Percentiles rank a stretch among this genome's conserved stretches.
Conservation (phyloP, 2,329 filamentous ascomycete genomes). For the Alternaria sp. region DNA sequence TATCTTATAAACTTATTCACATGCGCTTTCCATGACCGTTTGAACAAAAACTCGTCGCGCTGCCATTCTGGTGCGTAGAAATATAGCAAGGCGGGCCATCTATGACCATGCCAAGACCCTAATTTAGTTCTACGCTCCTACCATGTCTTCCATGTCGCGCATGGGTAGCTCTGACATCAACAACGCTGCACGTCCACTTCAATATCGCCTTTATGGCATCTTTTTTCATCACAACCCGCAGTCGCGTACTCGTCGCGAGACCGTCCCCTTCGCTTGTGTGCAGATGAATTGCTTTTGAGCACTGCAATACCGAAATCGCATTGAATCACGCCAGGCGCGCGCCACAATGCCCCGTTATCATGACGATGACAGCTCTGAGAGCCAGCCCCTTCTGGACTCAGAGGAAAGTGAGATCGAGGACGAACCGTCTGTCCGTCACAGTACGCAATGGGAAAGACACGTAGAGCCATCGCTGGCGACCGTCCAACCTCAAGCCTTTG, state of each 20-base stretch:
- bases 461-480: slow-evolving; percentile 48
- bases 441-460: slow-evolving; percentile 44
- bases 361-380: slow-evolving; percentile 29
- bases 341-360: slow-evolving; percentile 15
- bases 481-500: slow-evolving; percentile 46
- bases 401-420: slow-evolving; percentile 29
- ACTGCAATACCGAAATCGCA: slow-evolving; percentile 15
- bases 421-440: slow-evolving; percentile 27
- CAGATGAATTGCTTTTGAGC: slow-evolving; percentile 1
- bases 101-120: slow-evolving; percentile 7
- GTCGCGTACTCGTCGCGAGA: slow-evolving; percentile 2
- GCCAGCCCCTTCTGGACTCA: slow-evolving; percentile 31
- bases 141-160: slow-evolving; percentile 4
- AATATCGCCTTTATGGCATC: slow-evolving; percentile 22
- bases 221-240: slow-evolving; percentile 8
- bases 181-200: slow-evolving; percentile 11
- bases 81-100: slow-evolving; percentile 3
- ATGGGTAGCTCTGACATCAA: slow-evolving; percentile 9
- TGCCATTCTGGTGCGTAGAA: not conserved
- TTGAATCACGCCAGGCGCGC: slow-evolving; percentile 11
- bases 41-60: not conserved
- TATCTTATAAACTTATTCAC: not conserved
- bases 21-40: not conserved
- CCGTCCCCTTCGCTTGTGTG: not conserved
- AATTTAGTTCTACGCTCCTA: slow-evolving; percentile 3